Base-by-base conservation (phyloP, 805 yeast genomes). In the Suhomyces pyralidae region DNA sequence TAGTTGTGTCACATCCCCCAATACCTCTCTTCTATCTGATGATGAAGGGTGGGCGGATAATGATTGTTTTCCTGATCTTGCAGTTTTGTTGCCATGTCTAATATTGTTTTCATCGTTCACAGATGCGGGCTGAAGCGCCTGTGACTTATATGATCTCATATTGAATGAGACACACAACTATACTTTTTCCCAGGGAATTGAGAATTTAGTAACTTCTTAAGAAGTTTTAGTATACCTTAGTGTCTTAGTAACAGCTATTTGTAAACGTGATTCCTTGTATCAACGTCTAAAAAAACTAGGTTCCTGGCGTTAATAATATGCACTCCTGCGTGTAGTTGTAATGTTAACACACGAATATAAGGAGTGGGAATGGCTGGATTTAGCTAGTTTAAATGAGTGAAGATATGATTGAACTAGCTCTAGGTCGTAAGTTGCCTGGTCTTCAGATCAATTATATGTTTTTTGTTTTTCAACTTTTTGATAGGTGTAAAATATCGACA, bases 1-100 rank as follows among this genome's bases (percentile, higher is more conserved):
- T 14, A 54, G 52, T 45, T 58, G 63, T 6, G 71, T 67, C 15
- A 68, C 60, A 51, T 69, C 74, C 38, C 66, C 61, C 50, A 69
- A 63, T 12, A 64, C 71, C 43, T 67, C 68, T 47, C 74, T 54
- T 32, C 52, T 58, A 36, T 43, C 53, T n/a, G 51, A 49, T 7
- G 54, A 42, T 6, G 54, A 38, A 10, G 48, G 28, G 40, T 40
- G 40, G 38, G 44, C 17, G 19, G 17, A 12, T 7, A 20, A 20
- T 7, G 20, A 34, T 36, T 42, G 47, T 25, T 43, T 49, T 24
- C 43, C 36, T 5, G 54, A 22, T 17, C 17, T 7, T 7, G 51
- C 32, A 22, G 20, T 44, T 14, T 34, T 40, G 32, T 48, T 51
- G 19, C 40, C 47, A 30, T 49, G 47, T 20, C 51, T 43, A 46